A percentile compares a stretch with the other conserved stretches of the same genome.
Conservation (phyloP, 495 filamentous ascomycete genomes). For the Aspergillus sparsus region DNA sequence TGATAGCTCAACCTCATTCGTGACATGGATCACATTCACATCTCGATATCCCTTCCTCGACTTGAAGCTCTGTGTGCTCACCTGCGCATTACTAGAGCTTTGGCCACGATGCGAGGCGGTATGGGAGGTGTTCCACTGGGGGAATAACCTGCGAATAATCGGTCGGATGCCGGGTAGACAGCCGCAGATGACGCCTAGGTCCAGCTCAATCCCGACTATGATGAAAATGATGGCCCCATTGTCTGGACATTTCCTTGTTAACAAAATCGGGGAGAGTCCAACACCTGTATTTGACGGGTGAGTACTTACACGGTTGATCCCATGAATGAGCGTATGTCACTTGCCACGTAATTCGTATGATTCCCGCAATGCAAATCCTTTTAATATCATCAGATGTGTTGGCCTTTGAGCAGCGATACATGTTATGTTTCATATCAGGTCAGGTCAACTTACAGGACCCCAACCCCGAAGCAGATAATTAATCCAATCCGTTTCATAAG, state of each 20-base stretch:
- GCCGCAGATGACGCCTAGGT: constrained; percentile 4
- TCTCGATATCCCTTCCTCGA: constrained; percentile 1
- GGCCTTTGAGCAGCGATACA: neutral
- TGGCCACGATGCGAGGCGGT: constrained; percentile 2
- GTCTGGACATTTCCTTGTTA: neutral
- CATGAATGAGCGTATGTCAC: constrained; percentile 7
- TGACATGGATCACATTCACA: constrained; percentile 8
- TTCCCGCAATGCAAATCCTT: constrained; percentile 12
- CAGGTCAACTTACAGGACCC: constrained; percentile 1
- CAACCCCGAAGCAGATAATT: constrained; percentile 11
- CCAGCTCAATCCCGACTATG: constrained; percentile 4
- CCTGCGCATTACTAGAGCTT: constrained; percentile 1
- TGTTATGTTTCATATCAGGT: neutral
- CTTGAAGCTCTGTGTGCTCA: neutral
- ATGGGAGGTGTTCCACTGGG: neutral
- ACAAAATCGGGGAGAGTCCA: neutral
- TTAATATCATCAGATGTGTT: neutral
- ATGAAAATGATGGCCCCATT: constrained; percentile 14
- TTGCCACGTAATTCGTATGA: constrained; percentile 11
- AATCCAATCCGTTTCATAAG: constrained; percentile 5
- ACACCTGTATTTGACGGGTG: neutral
- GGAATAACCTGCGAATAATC: constrained; percentile 12
- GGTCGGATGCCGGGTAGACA: constrained; percentile 6
- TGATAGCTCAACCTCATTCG: constrained; percentile 10
- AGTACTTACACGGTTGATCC: constrained; percentile 10